Percentiles rank a stretch among this genome's conserved stretches.
These are phyloP conservation scores for Chlamydomonas applanata DNA, from an alignment of 139 green algal species.

Conservation along the genomic window DNA sequence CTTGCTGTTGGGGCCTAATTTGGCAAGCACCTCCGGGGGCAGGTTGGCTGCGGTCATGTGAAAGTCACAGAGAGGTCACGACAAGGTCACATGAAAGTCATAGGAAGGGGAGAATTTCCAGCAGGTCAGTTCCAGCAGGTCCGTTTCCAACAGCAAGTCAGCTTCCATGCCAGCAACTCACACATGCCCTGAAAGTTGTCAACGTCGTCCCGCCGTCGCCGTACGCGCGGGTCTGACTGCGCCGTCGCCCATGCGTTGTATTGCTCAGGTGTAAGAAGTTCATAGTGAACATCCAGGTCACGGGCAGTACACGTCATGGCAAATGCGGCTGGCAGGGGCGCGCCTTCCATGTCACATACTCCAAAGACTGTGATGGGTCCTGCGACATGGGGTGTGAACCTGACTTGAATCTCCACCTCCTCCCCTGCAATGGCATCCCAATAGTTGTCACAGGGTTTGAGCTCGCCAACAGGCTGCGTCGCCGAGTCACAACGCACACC, in stretches of 20 bases:
- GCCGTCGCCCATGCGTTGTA: constrained; percentile 9
- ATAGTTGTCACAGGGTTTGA: too few relatives aligned
- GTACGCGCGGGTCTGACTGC: not conserved
- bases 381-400: constrained; percentile 27
- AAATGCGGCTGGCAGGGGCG: constrained; percentile 34
- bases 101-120: too few relatives aligned
- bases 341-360: constrained; percentile 35
- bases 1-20: not conserved
- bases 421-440: too few relatives aligned
- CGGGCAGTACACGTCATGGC: constrained; percentile 10
- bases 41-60: constrained; percentile 26
- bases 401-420: constrained; percentile 36
- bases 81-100: too few relatives aligned
- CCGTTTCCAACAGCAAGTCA: too few relatives aligned
- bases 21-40: constrained; percentile 24
- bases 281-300: constrained; percentile 40
- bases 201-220: constrained; percentile 19
- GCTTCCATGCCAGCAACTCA: constrained; percentile 11
- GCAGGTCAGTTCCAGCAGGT: too few relatives aligned
- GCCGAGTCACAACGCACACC: too few relatives aligned
- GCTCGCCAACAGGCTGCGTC: too few relatives aligned
- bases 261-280: constrained; percentile 35
- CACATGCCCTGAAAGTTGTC: constrained; percentile 29
- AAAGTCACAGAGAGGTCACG: too few relatives aligned
- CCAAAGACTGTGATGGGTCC: constrained; percentile 30